Evolutionary conservation across 768 basidiomycete species (phyloP).

Genomic region (Tulasnella sp.): DNA sequence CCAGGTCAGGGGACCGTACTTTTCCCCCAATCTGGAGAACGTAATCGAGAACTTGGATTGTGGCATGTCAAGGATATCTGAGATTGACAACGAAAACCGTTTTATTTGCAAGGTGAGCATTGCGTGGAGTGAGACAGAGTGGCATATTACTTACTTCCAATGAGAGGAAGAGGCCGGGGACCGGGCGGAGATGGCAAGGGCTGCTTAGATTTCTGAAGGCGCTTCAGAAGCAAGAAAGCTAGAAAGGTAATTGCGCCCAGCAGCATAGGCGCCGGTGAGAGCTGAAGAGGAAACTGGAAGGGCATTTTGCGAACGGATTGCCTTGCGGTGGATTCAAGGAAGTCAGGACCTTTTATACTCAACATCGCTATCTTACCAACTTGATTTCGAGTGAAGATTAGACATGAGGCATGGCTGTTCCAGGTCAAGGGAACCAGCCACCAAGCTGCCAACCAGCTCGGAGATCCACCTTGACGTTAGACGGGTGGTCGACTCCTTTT

Average conservation of each 20-base stretch:
- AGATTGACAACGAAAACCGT: background rate
- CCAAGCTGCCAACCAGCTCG: too few species aligned
- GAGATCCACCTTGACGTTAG: background rate
- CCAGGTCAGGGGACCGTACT: slow-evolving; percentile 15
- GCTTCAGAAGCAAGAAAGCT: background rate
- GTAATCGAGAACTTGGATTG: background rate
- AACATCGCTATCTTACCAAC: background rate
- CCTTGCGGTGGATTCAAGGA: background rate
- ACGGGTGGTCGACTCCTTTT: background rate
- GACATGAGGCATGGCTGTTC: too few species aligned
- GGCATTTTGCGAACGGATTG: background rate
- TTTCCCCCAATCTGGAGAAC: background rate
- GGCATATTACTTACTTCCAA: background rate
- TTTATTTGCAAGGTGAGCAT: background rate
- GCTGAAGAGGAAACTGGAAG: background rate
- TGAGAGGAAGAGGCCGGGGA: background rate
- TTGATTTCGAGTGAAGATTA: too few species aligned
- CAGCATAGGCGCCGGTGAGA: background rate
- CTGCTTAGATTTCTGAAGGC: background rate
- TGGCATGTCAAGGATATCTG: slow-evolving; percentile 31
- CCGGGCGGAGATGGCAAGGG: background rate
- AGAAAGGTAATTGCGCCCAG: background rate
- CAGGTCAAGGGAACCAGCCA: background rate
- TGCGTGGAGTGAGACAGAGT: too few species aligned
- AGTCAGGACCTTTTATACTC: background rate